Conservation (phyloP, 306 rosid genomes). For the Betula pendula region DNA sequence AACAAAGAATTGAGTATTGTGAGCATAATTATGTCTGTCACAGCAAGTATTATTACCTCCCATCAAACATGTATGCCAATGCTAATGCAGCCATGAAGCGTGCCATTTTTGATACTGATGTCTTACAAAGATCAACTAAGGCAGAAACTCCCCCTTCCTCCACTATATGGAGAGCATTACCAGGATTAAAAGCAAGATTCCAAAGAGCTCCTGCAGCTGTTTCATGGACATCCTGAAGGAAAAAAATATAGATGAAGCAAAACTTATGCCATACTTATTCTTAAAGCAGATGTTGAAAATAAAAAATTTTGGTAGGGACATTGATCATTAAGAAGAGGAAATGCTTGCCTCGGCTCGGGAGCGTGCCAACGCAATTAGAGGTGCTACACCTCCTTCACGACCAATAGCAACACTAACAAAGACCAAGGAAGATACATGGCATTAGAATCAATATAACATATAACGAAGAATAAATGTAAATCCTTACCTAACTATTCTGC, state of each 20-base stretch:
- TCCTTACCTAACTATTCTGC: not conserved
- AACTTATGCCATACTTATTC: not conserved
- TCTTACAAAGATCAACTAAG: slow-evolving; percentile 88
- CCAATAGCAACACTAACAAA: slow-evolving; percentile 91
- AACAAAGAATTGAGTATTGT: not conserved
- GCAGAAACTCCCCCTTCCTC: slow-evolving; percentile 99
- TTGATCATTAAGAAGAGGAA: slow-evolving; percentile 26
- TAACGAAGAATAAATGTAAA: not conserved
- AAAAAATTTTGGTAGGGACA: slow-evolving; percentile 12
- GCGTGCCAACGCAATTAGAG: slow-evolving; percentile 91
- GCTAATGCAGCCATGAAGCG: slow-evolving; percentile 99
- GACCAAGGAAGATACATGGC: slow-evolving; percentile 22
- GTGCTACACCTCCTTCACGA: slow-evolving; percentile 98
- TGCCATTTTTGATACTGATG: slow-evolving; percentile 97
- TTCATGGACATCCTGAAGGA: slow-evolving; percentile 97
- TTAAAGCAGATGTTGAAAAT: slow-evolving; percentile 10
- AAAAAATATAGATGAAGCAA: slow-evolving; percentile 27
- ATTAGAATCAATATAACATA: slow-evolving; percentile 13
- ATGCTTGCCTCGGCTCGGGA: slow-evolving; percentile 84
- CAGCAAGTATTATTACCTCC: slow-evolving; percentile 57
- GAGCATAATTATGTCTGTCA: not conserved
- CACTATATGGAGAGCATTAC: slow-evolving; percentile 93
- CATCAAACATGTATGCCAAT: slow-evolving; percentile 99
- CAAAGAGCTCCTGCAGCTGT: slow-evolving; percentile 99
- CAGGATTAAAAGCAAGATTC: slow-evolving; percentile 99